phyloP scores from a whole-genome alignment of 371 early-diverging fungal genomes.

The Lichtheimia ramosa region DNA sequence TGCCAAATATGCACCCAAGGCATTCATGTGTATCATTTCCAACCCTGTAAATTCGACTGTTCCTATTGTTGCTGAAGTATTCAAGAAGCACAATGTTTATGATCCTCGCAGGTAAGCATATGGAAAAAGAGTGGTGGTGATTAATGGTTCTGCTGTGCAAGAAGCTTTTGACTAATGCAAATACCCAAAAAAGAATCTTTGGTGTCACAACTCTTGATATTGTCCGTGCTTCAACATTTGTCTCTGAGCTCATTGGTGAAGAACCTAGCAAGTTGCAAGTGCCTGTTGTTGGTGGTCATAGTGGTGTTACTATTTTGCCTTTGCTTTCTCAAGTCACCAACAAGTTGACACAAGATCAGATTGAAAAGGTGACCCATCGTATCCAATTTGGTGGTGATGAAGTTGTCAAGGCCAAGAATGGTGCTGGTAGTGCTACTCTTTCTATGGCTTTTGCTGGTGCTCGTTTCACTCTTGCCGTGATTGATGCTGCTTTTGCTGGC shows the following conservation, averaged over 20 bases:
- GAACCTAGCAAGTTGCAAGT: constrained; percentile 63
- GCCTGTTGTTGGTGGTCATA: constrained; percentile 92
- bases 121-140: neutral
- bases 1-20: constrained; percentile 81
- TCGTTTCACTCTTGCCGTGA: constrained; percentile 73
- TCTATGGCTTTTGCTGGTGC: constrained; percentile 94
- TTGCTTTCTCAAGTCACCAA: constrained; percentile 68
- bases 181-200: constrained; percentile 58
- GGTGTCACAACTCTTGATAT: constrained; percentile 92
- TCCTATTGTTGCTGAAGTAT: constrained; percentile 83
- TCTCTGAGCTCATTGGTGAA: constrained; percentile 55
- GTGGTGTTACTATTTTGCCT: constrained; percentile 88
- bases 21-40: constrained; percentile 80
- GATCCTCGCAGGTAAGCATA: constrained; percentile 77
- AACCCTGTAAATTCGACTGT: constrained; percentile 95
- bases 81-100: constrained; percentile 72
- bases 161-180: no score
- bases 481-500: constrained; percentile 67
- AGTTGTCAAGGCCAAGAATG: constrained; percentile 93
- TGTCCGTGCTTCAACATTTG: constrained; percentile 87
- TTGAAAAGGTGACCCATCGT: constrained; percentile 77
- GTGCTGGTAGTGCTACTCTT: constrained; percentile 81
- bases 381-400: constrained; percentile 96
- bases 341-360: constrained; percentile 67
- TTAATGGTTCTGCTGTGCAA: neutral